Conservation (phyloP, 192 early-diverging fungal species). For the Gigaspora rosea region DNA sequence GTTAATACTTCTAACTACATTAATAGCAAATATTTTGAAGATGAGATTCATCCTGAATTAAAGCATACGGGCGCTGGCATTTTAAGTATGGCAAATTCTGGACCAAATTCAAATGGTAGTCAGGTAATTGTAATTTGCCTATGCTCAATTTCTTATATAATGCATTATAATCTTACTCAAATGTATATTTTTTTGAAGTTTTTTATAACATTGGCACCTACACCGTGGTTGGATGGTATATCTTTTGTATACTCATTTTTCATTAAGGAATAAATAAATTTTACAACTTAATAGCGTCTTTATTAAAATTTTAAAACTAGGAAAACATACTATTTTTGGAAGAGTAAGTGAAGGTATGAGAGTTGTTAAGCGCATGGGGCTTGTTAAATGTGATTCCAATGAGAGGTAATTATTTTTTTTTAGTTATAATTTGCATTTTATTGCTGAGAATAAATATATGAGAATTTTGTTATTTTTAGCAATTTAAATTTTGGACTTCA, state of each 20-base stretch:
- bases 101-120: slow-evolving; percentile 64
- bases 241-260: neutral
- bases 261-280: neutral
- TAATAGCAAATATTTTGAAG: slow-evolving; percentile 74
- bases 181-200: slow-evolving; percentile 54
- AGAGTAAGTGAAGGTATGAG: slow-evolving; percentile 78
- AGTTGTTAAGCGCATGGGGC: slow-evolving; percentile 79
- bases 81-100: slow-evolving; percentile 87
- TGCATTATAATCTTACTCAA: slow-evolving; percentile 19
- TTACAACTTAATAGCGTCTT: slow-evolving; percentile 38
- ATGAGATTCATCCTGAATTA: slow-evolving; percentile 74
- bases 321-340: slow-evolving; percentile 93
- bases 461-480: neutral
- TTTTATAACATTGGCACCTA: slow-evolving; percentile 90
- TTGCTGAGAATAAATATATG: neutral
- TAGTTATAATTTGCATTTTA: neutral
- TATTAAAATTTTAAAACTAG: slow-evolving; percentile 47
- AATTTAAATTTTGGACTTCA: neutral
- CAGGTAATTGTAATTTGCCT: slow-evolving; percentile 43
- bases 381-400: slow-evolving; percentile 59
- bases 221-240: slow-evolving; percentile 82
- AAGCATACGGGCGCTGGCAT: slow-evolving; percentile 91
- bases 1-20: neutral
- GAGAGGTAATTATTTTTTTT: slow-evolving; percentile 45
- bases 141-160: neutral